These are phyloP conservation scores for Vitis labrusca DNA, from an alignment of 164 flowering plant species.

Conservation along the genomic window DNA sequence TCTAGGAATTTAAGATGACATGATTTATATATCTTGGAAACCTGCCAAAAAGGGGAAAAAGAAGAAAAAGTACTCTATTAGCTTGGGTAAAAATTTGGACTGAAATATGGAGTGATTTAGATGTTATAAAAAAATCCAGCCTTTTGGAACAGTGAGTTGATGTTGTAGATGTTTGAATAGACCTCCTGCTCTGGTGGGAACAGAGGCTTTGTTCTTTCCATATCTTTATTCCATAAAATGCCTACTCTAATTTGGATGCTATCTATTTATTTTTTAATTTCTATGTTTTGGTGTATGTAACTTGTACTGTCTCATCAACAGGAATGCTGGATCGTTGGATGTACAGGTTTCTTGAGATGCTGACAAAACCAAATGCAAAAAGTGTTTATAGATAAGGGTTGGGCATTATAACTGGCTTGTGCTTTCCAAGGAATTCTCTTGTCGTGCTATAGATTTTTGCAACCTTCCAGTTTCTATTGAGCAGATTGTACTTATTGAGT, in stretches of 20 bases:
- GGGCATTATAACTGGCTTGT: no score
- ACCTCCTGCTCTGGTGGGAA: no score
- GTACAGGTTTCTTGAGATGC: slow-evolving; percentile 73
- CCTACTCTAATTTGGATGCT: not conserved
- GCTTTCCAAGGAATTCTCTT: no score
- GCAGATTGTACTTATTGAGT: no score
- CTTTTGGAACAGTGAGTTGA: no score
- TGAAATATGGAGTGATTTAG: not conserved
- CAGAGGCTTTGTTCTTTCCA: not conserved
- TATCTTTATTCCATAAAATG: no score
- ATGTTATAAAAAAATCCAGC: no score
- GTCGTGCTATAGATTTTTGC: no score
- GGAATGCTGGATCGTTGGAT: slow-evolving; percentile 99
- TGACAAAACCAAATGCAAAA: slow-evolving; percentile 56
- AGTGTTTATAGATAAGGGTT: slow-evolving; percentile 8
- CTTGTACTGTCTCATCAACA: slow-evolving; percentile 20
- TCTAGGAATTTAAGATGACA: no score
- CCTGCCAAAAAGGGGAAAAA: not conserved
- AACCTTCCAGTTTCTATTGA: no score
- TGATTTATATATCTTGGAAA: not conserved
- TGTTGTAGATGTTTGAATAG: no score
- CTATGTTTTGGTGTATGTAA: not conserved
- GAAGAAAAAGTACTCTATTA: not conserved
- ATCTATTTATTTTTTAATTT: not conserved
- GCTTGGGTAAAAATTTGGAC: not conserved